A percentile compares a stretch with the other conserved stretches of the same genome.
phyloP scores from a whole-genome alignment of 2,329 filamentous ascomycete species.

The Aureobasidium sp. region DNA sequence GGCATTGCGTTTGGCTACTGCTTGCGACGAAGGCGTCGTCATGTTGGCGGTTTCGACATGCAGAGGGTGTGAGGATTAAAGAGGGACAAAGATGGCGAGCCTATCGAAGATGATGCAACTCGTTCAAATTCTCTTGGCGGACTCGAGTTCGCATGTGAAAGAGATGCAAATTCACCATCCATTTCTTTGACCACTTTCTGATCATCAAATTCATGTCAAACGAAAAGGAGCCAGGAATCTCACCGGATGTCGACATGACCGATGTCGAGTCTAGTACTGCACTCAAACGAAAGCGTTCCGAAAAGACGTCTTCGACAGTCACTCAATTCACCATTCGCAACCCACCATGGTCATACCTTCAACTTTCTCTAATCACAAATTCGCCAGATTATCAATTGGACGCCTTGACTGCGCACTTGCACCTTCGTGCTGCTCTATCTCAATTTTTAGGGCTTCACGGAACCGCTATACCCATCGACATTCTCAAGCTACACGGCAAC shows the following conservation, averaged over 20 bases:
- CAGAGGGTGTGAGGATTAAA: neutral
- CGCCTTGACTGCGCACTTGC: conserved; percentile 66
- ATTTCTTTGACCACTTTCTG: neutral
- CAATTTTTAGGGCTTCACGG: conserved; percentile 78
- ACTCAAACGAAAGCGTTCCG: conserved; percentile 23
- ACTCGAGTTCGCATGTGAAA: neutral
- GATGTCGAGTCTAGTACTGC: neutral
- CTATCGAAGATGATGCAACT: neutral
- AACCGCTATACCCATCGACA: conserved; percentile 72
- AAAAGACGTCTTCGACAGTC: conserved; percentile 24
- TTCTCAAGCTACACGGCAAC: conserved; percentile 65
- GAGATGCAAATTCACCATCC: conserved; percentile 14
- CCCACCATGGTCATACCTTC: conserved; percentile 46
- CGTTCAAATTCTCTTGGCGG: neutral
- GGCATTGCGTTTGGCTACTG: conserved; percentile 70
- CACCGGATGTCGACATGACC: neutral
- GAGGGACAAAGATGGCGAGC: neutral
- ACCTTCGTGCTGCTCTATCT: conserved; percentile 68
- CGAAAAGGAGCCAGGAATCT: neutral
- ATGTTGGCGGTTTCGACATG: conserved; percentile 16
- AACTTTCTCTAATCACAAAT: conserved; percentile 38
- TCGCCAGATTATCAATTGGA: conserved; percentile 52
- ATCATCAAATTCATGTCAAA: neutral
- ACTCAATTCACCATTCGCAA: conserved; percentile 43
- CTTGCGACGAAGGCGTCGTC: conserved; percentile 29